Evolutionary conservation across 768 basidiomycete genomes (phyloP), one percentile per base, ranked within the genome.

Genomic region (Lentinula sp.): DNA sequence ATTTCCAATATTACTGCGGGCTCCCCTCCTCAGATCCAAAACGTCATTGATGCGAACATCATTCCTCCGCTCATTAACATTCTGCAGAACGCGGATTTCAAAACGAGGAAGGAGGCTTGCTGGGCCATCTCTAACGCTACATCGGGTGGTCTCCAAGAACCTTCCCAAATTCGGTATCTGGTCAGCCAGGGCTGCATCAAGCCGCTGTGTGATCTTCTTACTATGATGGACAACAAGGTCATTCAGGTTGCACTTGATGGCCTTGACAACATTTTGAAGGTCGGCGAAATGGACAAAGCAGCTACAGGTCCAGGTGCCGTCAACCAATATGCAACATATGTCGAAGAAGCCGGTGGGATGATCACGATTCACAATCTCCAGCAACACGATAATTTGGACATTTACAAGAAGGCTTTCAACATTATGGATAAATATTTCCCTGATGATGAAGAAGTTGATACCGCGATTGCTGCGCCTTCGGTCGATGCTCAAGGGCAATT

Each of bases 71-170:
- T 99, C 64, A 95, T 99, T 81, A 97, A 98, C 78, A 98, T 98
- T 68, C 88, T 99, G 60, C 87, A 88, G 70, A 88, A 97, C 68
- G 96, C 96, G 56, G 97, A 99, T 76, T 98, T 99, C 84, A 98
- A 98, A 81, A 98, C 97, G 50, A 88, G 93, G 73, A 99, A 99
- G 76, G 97, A 99, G 75, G 97, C 97, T 1, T 99, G 95, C 79
- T 99, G 97, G 97, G 97, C 97, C 9, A 93, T 99, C 67, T 97
- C 95, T 45, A 99, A 99, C 74, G 97, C 97, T 5, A 99, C 97
- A 23, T 97, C 95, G 42, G 97, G 97, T 64, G 97, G 94, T 62
- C 83, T 98, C 28, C 94, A 95, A 70, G 95, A 99, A 71, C 97
- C 97, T 34, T 78, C 88, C 32, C 96, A 98, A 73, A 99, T 99